Conservation (phyloP, 768 basidiomycete genomes). For the Mycena sanguinolenta region DNA sequence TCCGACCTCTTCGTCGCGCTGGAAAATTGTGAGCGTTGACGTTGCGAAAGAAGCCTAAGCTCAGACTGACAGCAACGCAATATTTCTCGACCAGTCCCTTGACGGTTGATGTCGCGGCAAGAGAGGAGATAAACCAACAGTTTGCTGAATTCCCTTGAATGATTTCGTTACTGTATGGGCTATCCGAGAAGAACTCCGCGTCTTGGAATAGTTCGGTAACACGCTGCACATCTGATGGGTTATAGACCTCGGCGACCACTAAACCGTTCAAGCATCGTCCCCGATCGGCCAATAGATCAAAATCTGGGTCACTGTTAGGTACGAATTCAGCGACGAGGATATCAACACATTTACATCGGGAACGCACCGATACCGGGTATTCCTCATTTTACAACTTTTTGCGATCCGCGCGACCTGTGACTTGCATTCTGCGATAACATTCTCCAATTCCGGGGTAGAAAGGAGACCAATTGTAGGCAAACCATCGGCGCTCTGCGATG, state of each 20-base stretch:
- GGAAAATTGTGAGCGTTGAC: not conserved
- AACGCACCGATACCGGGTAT: slow-evolving; percentile 20
- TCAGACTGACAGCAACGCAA: slow-evolving; percentile 47
- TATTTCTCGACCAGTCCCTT: slow-evolving; percentile 47
- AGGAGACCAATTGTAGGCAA: slow-evolving; percentile 11
- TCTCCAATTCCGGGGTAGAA: slow-evolving; percentile 17
- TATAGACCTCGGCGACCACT: slow-evolving; percentile 28
- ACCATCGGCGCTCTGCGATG: not conserved
- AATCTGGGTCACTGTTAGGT: slow-evolving; percentile 46
- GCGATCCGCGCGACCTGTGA: slow-evolving; percentile 23
- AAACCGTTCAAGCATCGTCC: slow-evolving; percentile 47
- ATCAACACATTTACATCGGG: not conserved
- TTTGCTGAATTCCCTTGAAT: slow-evolving; percentile 48
- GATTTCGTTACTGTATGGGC: slow-evolving; percentile 44
- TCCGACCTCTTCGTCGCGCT: slow-evolving; percentile 48
- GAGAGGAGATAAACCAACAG: slow-evolving; percentile 51
- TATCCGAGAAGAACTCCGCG: slow-evolving; percentile 46
- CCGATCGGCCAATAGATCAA: slow-evolving; percentile 47
- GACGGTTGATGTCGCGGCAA: slow-evolving; percentile 44
- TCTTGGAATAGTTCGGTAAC: slow-evolving; percentile 49
- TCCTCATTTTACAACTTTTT: slow-evolving; percentile 23
- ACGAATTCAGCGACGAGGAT: not conserved
- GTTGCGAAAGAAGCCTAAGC: not conserved
- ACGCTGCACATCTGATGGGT: slow-evolving; percentile 47
- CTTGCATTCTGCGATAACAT: slow-evolving; percentile 23